phyloP scores from a whole-genome alignment of 176 grass and related monocot species.

The Oryza longistaminata region DNA sequence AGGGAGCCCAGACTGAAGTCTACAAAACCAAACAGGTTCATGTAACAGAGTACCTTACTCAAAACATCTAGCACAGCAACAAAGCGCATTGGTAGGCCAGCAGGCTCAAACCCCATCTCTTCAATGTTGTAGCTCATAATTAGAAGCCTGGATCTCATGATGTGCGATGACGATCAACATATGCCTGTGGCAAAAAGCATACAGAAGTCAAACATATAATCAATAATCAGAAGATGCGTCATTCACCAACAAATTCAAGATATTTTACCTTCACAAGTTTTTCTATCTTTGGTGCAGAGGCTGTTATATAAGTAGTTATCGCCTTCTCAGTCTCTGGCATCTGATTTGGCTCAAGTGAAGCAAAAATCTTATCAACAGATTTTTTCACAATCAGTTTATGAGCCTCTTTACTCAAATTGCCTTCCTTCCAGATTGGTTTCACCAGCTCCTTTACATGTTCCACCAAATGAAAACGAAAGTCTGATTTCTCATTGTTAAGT shows the following conservation, averaged over 20 bases:
- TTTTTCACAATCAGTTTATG: constrained; percentile 69
- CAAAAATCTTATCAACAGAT: constrained; percentile 57
- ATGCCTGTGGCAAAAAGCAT: constrained; percentile 44
- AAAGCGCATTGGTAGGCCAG: constrained; percentile 6
- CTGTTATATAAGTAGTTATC: constrained; percentile 45
- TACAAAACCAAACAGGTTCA: constrained; percentile 37
- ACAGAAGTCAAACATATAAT: constrained; percentile 31
- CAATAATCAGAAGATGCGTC: not conserved
- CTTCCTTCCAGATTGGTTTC: constrained; percentile 67
- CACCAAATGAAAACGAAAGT: constrained; percentile 59
- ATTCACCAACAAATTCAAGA: constrained; percentile 15
- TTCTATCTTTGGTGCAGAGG: constrained; percentile 48
- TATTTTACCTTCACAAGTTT: constrained; percentile 69
- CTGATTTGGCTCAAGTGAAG: constrained; percentile 53
- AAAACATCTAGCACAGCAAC: constrained; percentile 38
- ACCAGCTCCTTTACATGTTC: constrained; percentile 73
- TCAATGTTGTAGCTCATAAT: constrained; percentile 20
- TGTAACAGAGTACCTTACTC: constrained; percentile 39
- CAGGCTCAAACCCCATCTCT: constrained; percentile 20
- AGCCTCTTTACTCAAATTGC: constrained; percentile 64
- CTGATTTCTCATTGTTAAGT: constrained; percentile 32
- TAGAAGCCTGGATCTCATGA: constrained; percentile 22
- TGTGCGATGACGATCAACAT: constrained; percentile 45
- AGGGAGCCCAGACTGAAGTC: constrained; percentile 31
- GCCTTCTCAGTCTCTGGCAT: constrained; percentile 43